phyloP scores from a whole-genome alignment of 768 basidiomycete genomes.

The Boletus edulis region DNA sequence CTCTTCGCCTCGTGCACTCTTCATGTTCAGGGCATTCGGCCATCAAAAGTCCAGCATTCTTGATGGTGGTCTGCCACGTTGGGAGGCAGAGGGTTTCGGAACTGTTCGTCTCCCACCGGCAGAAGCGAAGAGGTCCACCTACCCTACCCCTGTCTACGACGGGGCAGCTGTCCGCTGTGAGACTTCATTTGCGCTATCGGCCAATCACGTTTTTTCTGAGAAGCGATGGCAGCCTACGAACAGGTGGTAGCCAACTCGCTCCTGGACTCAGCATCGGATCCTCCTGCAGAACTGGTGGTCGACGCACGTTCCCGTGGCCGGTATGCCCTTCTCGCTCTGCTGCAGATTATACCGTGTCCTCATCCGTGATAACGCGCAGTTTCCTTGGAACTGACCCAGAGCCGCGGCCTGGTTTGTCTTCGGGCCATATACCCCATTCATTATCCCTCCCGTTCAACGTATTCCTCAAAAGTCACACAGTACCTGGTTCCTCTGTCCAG shows the following conservation, averaged over 20 bases:
- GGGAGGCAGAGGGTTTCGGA: constrained; percentile 66
- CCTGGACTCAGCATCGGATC: constrained; percentile 41
- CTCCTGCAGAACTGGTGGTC: constrained; percentile 65
- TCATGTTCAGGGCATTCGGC: constrained; percentile 92
- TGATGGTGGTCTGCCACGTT: constrained; percentile 88
- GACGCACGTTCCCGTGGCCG: constrained; percentile 87
- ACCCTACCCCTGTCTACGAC: constrained; percentile 55
- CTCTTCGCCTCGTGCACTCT: constrained; percentile 88
- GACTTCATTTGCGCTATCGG: constrained; percentile 32
- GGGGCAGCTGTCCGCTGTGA: constrained; percentile 44
- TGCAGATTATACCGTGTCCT: constrained; percentile 1
- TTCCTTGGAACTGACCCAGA: constrained; percentile 83
- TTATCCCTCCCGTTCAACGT: constrained; percentile 78
- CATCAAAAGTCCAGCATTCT: constrained; percentile 84
- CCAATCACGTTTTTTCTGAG: constrained; percentile 26
- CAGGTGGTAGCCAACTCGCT: constrained; percentile 73
- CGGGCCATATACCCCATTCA: constrained; percentile 91
- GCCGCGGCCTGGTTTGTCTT: constrained; percentile 82
- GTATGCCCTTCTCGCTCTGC: constrained; percentile 37
- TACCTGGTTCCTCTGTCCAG: constrained; percentile 36
- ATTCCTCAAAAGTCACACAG: constrained; percentile 53
- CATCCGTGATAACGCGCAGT: constrained; percentile 39
- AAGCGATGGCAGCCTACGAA: constrained; percentile 60
- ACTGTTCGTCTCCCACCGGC: constrained; percentile 37
- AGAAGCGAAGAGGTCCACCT: constrained; percentile 32